A percentile compares a stretch with the other conserved stretches of the same genome.
Evolutionary conservation across 73 alveolate species (phyloP).

Genomic region (Paraurostyla sp.): DNA sequence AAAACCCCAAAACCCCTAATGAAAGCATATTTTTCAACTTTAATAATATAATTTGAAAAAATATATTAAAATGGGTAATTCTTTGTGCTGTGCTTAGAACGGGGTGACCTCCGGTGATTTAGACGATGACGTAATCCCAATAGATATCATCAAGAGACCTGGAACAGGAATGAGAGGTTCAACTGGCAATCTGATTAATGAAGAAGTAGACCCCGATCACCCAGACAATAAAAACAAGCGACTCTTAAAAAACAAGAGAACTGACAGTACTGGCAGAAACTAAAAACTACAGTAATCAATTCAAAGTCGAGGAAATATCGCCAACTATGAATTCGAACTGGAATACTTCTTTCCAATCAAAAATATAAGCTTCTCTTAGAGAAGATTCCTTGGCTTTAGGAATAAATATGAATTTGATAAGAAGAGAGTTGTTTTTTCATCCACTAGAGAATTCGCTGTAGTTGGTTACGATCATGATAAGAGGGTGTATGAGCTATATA

Average conservation of each 20-base stretch:
- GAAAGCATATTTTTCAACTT: too few species aligned
- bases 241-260: not conserved
- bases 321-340: slow-evolving; percentile 13
- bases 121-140: slow-evolving; percentile 17
- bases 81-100: slow-evolving; percentile 9
- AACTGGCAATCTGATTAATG: too few species aligned
- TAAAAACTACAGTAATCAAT: not conserved
- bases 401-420: slow-evolving; percentile 39
- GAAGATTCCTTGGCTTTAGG: slow-evolving; percentile 33
- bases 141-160: not conserved
- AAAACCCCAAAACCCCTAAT: too few species aligned
- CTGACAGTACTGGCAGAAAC: not conserved
- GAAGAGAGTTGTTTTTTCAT: not conserved
- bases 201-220: not conserved
- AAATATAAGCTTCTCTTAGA: slow-evolving; percentile 24
- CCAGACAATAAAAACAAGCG: not conserved
- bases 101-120: slow-evolving; percentile 19
- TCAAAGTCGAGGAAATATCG: not conserved
- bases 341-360: not conserved
- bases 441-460: not conserved
- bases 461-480: slow-evolving; percentile 21
- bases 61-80: slow-evolving; percentile 14
- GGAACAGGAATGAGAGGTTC: not conserved
- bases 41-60: too few species aligned
- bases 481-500: slow-evolving; percentile 1